Evolutionary conservation across 179 eudicot species (phyloP).

Genomic region (Silene noctiflora): DNA sequence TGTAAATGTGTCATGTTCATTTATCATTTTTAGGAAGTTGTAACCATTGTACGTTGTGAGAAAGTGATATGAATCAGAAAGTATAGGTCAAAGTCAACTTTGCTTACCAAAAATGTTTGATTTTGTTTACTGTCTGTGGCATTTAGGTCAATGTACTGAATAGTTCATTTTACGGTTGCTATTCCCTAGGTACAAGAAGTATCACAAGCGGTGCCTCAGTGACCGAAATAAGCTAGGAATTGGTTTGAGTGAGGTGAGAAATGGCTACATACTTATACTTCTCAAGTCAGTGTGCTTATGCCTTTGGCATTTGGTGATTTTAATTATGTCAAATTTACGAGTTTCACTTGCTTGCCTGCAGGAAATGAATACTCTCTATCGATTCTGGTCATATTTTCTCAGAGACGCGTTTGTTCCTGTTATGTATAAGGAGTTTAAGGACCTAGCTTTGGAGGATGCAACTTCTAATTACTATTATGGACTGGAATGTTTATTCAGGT

Average conservation of each 20-base stretch:
- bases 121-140: too few species aligned
- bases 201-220: constrained; percentile 68
- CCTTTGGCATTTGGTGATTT: background rate
- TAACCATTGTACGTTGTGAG: too few species aligned
- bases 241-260: constrained; percentile 86
- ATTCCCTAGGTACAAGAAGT: constrained; percentile 69
- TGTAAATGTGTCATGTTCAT: too few species aligned
- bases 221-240: constrained; percentile 82
- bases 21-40: too few species aligned
- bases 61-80: too few species aligned
- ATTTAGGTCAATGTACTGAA: background rate
- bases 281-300: background rate
- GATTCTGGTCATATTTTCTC: constrained; percentile 89
- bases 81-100: too few species aligned
- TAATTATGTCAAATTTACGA: background rate
- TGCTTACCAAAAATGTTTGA: too few species aligned
- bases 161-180: constrained; percentile 18
- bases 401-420: constrained; percentile 60
- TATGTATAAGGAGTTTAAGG: constrained; percentile 81
- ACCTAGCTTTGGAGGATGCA: constrained; percentile 79
- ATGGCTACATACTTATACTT: background rate
- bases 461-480: constrained; percentile 78
- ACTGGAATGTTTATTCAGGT: constrained; percentile 86
- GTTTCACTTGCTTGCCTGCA: constrained; percentile 33
- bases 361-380: constrained; percentile 94